phyloP scores from a whole-genome alignment of 352 stramenopile genomes.

The Phytopythium aichiense region DNA sequence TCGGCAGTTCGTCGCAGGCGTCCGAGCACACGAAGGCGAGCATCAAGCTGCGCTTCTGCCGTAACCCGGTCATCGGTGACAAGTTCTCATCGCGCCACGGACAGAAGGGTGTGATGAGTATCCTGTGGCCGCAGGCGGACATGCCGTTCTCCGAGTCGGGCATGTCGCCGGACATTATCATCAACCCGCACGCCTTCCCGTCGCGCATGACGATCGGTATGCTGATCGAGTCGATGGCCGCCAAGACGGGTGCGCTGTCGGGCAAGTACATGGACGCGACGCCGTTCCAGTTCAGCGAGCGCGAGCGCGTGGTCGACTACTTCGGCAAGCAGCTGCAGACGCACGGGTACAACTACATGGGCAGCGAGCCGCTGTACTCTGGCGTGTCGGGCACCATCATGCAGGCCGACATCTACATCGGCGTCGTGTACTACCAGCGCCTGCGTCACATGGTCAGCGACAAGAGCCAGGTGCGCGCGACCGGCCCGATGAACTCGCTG shows the following conservation, averaged over 20 bases:
- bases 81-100: constrained; percentile 99
- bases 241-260: constrained; percentile 98
- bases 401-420: constrained; percentile 99
- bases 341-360: constrained; percentile 98
- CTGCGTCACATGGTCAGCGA: constrained; percentile 99
- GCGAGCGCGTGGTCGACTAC: constrained; percentile 98
- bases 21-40: constrained; percentile 86
- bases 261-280: constrained; percentile 98
- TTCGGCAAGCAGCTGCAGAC: constrained; percentile 98
- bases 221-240: constrained; percentile 99
- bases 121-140: constrained; percentile 98
- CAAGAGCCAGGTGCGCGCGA: constrained; percentile 99
- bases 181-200: constrained; percentile 98
- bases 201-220: constrained; percentile 98
- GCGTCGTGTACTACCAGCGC: constrained; percentile 99
- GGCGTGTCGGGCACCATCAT: constrained; percentile 98
- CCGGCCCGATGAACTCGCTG: constrained; percentile 97
- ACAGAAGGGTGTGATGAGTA: constrained; percentile 99
- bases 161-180: constrained; percentile 99
- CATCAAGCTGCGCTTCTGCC: constrained; percentile 97
- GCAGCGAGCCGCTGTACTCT: constrained; percentile 98
- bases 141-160: constrained; percentile 99
- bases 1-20: constrained; percentile 60
- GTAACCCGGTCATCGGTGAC: constrained; percentile 99
- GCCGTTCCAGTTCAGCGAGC: constrained; percentile 99